phyloP scores from a whole-genome alignment of 768 basidiomycete species.

The Trametes sanguinea region DNA sequence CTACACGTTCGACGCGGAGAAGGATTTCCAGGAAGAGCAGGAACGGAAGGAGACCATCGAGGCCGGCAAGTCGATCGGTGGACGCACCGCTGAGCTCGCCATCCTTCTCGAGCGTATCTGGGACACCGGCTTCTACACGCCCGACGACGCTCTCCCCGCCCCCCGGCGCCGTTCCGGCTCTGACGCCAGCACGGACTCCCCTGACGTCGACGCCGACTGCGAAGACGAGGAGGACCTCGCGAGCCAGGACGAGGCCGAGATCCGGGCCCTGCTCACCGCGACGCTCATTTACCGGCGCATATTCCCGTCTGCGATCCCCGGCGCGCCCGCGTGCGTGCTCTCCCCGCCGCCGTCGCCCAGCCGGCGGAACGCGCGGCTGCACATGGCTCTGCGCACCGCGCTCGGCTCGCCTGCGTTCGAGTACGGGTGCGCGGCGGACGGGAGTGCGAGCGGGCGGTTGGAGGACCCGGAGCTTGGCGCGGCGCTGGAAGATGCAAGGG shows the following conservation, averaged over 20 bases:
- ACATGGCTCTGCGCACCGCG: slow-evolving; percentile 50
- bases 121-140: slow-evolving; percentile 40
- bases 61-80: slow-evolving; percentile 65
- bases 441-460: slow-evolving; percentile 31
- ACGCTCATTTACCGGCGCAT: slow-evolving; percentile 62
- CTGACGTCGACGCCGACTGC: slow-evolving; percentile 32
- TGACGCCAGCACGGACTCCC: not conserved
- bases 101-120: slow-evolving; percentile 58
- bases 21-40: slow-evolving; percentile 36
- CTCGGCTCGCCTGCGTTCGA: slow-evolving; percentile 58
- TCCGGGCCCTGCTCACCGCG: slow-evolving; percentile 57
- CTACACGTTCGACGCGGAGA: slow-evolving; percentile 32
- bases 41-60: slow-evolving; percentile 53
- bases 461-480: slow-evolving; percentile 44
- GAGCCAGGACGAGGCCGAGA: slow-evolving; percentile 44
- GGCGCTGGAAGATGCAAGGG: slow-evolving; percentile 72
- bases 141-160: slow-evolving; percentile 33
- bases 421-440: slow-evolving; percentile 2
- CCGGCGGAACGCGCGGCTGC: slow-evolving; percentile 41
- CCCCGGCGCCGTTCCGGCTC: not conserved
- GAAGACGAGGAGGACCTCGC: slow-evolving; percentile 32
- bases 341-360: slow-evolving; percentile 64
- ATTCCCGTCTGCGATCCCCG: slow-evolving; percentile 45
- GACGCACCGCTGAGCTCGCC: slow-evolving; percentile 54
- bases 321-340: slow-evolving; percentile 41